A percentile compares a stretch with the other conserved stretches of the same genome.
Conservation (phyloP, 2,329 filamentous ascomycete species). For the Trichoderma aggressivum region DNA sequence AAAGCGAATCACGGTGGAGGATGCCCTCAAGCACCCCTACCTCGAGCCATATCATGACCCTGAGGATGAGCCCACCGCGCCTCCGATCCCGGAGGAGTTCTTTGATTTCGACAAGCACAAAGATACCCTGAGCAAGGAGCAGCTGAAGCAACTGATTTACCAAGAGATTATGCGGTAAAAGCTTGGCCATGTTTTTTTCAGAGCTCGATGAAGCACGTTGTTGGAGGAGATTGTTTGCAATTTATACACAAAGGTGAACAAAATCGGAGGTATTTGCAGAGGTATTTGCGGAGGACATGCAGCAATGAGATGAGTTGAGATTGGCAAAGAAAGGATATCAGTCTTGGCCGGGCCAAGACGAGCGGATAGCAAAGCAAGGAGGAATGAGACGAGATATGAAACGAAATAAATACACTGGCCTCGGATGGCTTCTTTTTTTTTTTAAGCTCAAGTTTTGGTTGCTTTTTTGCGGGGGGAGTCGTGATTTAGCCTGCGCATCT, state of each 20-base stretch:
- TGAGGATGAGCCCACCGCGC: conserved; percentile 94
- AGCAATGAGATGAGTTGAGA: conserved; percentile 5
- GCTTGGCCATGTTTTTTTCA: background rate
- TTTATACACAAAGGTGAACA: background rate
- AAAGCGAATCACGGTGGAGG: conserved; percentile 97
- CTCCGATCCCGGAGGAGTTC: conserved; percentile 96
- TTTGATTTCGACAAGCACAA: conserved; percentile 99
- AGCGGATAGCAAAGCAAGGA: background rate
- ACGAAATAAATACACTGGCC: conserved; percentile 12
- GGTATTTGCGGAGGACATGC: conserved; percentile 1
- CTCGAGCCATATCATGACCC: conserved; percentile 98
- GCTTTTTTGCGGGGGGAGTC: background rate
- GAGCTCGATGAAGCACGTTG: background rate
- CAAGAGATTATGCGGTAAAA: conserved; percentile 79
- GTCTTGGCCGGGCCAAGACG: conserved; percentile 4
- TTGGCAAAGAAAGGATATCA: background rate
- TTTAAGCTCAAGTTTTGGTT: background rate
- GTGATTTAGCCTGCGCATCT: background rate
- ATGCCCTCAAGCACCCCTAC: conserved; percentile 95
- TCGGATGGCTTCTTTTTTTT: conserved; percentile 1
- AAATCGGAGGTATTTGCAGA: conserved; percentile 3
- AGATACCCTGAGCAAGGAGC: conserved; percentile 96
- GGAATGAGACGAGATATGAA: conserved; percentile 5
- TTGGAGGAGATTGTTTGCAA: background rate
- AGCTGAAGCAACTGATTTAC: conserved; percentile 95